These are phyloP conservation scores for Raddia guianensis DNA, from an alignment of 176 grass and related monocot genomes.

Conservation along the genomic window DNA sequence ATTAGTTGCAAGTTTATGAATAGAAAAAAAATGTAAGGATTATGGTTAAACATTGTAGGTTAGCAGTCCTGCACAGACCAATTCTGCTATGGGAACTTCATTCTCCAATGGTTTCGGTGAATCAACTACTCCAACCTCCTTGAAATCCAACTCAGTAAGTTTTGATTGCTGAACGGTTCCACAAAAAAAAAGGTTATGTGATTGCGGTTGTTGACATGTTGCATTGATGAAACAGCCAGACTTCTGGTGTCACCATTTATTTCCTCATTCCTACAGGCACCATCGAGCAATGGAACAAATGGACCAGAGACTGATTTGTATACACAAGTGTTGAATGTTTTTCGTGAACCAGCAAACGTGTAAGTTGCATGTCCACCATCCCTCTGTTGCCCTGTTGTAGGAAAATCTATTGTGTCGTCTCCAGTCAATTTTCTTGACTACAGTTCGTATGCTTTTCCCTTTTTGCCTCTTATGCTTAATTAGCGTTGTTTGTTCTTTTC, in stretches of 20 bases:
- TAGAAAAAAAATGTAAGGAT: background rate
- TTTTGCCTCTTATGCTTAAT: slow-evolving; percentile 1
- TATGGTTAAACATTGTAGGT: slow-evolving; percentile 43
- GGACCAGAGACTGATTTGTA: slow-evolving; percentile 61
- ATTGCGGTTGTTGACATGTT: background rate
- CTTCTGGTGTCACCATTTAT: background rate
- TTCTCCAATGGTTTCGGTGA: slow-evolving; percentile 45
- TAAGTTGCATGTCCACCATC: slow-evolving; percentile 43
- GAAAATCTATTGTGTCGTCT: background rate
- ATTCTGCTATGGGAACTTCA: slow-evolving; percentile 38
- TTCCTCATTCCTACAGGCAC: slow-evolving; percentile 38
- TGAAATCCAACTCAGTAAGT: slow-evolving; percentile 61
- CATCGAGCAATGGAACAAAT: slow-evolving; percentile 14
- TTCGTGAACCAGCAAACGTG: slow-evolving; percentile 81
- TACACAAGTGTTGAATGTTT: slow-evolving; percentile 66
- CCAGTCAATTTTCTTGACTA: background rate
- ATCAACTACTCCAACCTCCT: slow-evolving; percentile 45
- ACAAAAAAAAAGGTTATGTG: too few species aligned
- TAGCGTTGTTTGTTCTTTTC: background rate
- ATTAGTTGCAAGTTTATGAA: background rate
- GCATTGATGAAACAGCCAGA: slow-evolving; percentile 7
- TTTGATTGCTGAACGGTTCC: background rate
- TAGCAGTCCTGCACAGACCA: slow-evolving; percentile 42
- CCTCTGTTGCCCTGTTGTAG: slow-evolving; percentile 6
- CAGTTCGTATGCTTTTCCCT: background rate